These are phyloP conservation scores for Trypanosoma vivax DNA, from an alignment of 208 protist species.

Conservation along the genomic window DNA sequence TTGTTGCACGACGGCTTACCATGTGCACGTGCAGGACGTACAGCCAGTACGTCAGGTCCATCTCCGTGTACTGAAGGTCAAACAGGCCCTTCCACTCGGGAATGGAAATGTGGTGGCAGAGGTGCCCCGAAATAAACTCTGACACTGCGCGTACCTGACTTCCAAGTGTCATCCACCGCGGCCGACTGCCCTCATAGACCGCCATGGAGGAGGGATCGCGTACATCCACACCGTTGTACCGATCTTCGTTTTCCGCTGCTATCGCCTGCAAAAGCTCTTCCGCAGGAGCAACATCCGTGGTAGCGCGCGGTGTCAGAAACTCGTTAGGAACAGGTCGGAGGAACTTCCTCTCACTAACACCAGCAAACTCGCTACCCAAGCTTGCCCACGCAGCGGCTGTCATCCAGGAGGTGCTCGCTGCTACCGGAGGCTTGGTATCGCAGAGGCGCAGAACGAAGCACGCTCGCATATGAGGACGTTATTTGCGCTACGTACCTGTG, in stretches of 20 bases:
- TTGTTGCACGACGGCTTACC: conserved; percentile 72
- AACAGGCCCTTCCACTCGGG: conserved; percentile 78
- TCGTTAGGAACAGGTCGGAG: conserved; percentile 44
- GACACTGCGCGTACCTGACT: conserved; percentile 77
- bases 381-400: conserved; percentile 75
- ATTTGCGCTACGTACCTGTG: no score
- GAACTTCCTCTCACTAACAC: conserved; percentile 69
- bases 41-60: conserved; percentile 87
- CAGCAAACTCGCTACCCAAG: conserved; percentile 74
- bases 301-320: conserved; percentile 75
- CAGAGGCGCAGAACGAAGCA: conserved; percentile 20
- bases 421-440: conserved; percentile 2
- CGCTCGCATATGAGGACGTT: conserved; percentile 18
- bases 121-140: conserved; percentile 85
- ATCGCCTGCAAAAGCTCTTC: conserved; percentile 55
- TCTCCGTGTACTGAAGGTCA: conserved; percentile 84
- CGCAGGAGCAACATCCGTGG: conserved; percentile 58
- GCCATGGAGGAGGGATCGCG: conserved; percentile 76
- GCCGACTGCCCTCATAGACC: conserved; percentile 74
- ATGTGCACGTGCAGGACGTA: conserved; percentile 85
- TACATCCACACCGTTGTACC: conserved; percentile 77
- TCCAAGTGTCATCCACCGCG: conserved; percentile 77
- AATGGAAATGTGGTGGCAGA: conserved; percentile 83
- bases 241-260: conserved; percentile 62
- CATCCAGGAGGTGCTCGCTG: conserved; percentile 51